Base-by-base conservation (phyloP, 192 early-diverging fungal species). In the Podila epicladia region DNA sequence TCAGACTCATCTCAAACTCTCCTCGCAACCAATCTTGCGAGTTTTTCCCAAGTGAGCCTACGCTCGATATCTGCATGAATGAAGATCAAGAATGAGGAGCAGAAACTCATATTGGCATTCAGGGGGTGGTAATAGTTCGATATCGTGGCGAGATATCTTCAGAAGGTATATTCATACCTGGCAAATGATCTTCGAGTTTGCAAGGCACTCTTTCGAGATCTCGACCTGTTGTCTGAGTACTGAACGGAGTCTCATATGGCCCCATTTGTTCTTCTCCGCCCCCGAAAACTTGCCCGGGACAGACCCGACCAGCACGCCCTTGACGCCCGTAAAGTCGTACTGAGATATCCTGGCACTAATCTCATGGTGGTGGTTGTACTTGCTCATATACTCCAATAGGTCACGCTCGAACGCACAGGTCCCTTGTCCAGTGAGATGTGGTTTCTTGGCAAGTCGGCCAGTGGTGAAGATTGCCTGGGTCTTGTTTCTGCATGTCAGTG, bases 401-500 rank as follows among this genome's bases (percentile, higher is more conserved):
- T 93, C 89, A 8, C 64, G 65, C 61, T 89, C 91, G 69, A 93
- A 93, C 29, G 69, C 71, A 9, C 73, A 83, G 50, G 74, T 73
- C 20, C 74, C 41, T 24, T 48, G 15, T 35, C 32, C 37, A 26
- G 65, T 20, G n/a, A 51, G 24, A 15, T 8, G 29, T 9, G 49
- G 26, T 61, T 88, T 89, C 82, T 45, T 80, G 24, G 24, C 3
- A 64, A 82, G 55, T 6, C 86, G 51, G 9, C 85, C 88, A 9
- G 87, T 85, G 4, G 58, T 73, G 83, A 90, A 93, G 19, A 87
- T 69, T 20, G 76, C 90, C 66, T 93, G 92, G 0, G 87, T 87
- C 65, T 89, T 93, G 32, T 87, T 82, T 29, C 85, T 89, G 53
- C 6, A 26, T 7, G 24, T 24, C 22, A 26, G 26, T 45, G 15